Evolutionary conservation across 805 yeast genomes (phyloP).

Genomic region (Yamadazyma olivae): DNA sequence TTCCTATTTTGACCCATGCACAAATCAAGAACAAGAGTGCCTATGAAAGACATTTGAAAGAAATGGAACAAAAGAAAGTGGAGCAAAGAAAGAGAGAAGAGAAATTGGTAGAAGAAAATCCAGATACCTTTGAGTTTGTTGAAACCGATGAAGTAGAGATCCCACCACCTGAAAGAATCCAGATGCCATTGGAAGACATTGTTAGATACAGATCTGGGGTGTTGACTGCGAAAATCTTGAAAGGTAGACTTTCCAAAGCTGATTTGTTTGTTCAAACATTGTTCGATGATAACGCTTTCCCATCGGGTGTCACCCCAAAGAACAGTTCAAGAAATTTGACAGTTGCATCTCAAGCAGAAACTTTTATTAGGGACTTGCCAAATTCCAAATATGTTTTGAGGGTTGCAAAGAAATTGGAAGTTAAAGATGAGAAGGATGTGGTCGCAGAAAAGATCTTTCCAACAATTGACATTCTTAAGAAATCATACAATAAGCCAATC

Average conservation of each 20-base stretch:
- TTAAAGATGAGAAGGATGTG: constrained; percentile 46
- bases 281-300: constrained; percentile 62
- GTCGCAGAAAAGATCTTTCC: constrained; percentile 46
- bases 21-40: constrained; percentile 50
- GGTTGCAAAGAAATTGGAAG: constrained; percentile 50
- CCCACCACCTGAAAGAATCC: constrained; percentile 36
- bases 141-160: constrained; percentile 39
- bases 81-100: constrained; percentile 49
- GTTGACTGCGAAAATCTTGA: constrained; percentile 49
- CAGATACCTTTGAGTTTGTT: constrained; percentile 65
- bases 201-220: constrained; percentile 60
- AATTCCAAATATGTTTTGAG: constrained; percentile 58
- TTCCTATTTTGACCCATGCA: constrained; percentile 58
- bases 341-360: constrained; percentile 49
- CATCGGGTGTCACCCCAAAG: constrained; percentile 52
- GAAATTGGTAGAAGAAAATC: constrained; percentile 51
- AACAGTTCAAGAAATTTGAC: constrained; percentile 44
- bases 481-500: constrained; percentile 45
- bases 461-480: constrained; percentile 54
- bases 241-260: constrained; percentile 47
- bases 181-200: constrained; percentile 51
- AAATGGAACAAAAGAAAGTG: constrained; percentile 32
- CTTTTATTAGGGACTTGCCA: constrained; percentile 68
- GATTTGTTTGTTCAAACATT: constrained; percentile 55
- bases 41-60: constrained; percentile 36